These are phyloP conservation scores for Calonectria hongkongensis DNA, from an alignment of 2,329 filamentous ascomycete species.

Conservation along the genomic window DNA sequence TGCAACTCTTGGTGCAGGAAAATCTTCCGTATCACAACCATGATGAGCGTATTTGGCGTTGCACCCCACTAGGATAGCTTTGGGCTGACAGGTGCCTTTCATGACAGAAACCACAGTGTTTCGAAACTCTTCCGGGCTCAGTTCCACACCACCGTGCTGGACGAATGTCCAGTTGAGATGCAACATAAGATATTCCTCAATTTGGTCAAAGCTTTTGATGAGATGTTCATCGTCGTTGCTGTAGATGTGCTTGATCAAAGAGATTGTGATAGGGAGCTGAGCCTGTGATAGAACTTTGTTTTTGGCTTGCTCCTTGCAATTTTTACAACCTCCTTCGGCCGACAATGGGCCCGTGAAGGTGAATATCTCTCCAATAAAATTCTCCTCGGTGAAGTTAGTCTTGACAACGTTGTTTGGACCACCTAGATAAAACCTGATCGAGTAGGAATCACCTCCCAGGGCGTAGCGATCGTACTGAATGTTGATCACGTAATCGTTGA, in stretches of 20 bases:
- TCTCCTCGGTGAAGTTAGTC: slow-evolving; percentile 4
- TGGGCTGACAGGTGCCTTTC: not conserved
- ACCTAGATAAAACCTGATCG: slow-evolving; percentile 28
- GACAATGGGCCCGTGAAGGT: slow-evolving; percentile 5
- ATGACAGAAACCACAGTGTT: slow-evolving; percentile 20
- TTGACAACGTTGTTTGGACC: slow-evolving; percentile 3
- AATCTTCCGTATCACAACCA: not conserved
- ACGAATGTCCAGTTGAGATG: slow-evolving; percentile 32
- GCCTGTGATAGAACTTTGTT: not conserved
- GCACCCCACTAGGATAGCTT: not conserved
- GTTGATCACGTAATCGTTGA: slow-evolving; percentile 32
- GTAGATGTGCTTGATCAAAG: slow-evolving; percentile 22
- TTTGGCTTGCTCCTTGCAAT: slow-evolving; percentile 24
- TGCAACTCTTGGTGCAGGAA: too few species aligned
- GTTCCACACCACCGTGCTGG: not conserved
- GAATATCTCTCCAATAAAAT: slow-evolving; percentile 12
- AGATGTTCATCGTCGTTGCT: not conserved
- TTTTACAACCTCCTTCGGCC: not conserved
- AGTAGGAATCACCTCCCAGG: not conserved
- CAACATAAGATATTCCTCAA: slow-evolving; percentile 24
- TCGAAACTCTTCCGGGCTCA: not conserved
- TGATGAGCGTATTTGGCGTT: not conserved
- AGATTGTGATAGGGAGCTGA: slow-evolving; percentile 29
- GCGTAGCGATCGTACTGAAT: slow-evolving; percentile 28
- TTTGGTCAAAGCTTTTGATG: slow-evolving; percentile 11